A percentile compares a stretch with the other conserved stretches of the same genome.
Conservation (phyloP, 148 eudicot species). For the Spergularia bocconei region DNA sequence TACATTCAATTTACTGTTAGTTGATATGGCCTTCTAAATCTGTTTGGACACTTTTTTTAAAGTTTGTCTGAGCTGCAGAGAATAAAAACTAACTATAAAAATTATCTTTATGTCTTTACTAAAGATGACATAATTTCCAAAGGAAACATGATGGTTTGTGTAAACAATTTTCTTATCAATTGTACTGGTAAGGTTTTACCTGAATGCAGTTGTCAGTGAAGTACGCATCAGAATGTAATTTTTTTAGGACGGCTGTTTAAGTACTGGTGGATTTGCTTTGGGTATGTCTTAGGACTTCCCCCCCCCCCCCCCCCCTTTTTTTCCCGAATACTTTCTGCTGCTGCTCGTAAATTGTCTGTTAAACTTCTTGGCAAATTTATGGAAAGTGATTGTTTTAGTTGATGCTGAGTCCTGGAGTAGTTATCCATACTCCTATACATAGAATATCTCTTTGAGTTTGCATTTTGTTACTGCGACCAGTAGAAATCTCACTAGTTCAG, state of each 20-base stretch:
- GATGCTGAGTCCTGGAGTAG: neutral
- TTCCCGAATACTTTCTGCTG: neutral
- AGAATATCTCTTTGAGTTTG: neutral
- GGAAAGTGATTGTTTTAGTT: neutral
- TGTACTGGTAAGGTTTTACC: no score
- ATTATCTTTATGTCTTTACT: no score
- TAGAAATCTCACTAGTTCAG: neutral
- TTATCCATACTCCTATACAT: neutral
- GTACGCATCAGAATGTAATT: neutral
- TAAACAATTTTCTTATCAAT: no score
- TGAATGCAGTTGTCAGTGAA: neutral
- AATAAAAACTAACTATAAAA: no score
- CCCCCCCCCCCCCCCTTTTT: no score
- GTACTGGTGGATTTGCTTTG: neutral
- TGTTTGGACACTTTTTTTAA: no score
- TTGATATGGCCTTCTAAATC: no score
- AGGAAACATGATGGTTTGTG: no score
- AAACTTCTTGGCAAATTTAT: neutral
- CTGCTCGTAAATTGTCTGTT: neutral
- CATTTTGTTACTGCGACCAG: neutral
- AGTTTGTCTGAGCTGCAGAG: no score
- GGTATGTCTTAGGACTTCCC: neutral
- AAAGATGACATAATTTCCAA: no score
- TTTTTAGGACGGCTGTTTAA: neutral
- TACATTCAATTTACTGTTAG: no score